These are phyloP conservation scores for Draba incana DNA, from an alignment of 345 rosid genomes.

Conservation along the genomic window DNA sequence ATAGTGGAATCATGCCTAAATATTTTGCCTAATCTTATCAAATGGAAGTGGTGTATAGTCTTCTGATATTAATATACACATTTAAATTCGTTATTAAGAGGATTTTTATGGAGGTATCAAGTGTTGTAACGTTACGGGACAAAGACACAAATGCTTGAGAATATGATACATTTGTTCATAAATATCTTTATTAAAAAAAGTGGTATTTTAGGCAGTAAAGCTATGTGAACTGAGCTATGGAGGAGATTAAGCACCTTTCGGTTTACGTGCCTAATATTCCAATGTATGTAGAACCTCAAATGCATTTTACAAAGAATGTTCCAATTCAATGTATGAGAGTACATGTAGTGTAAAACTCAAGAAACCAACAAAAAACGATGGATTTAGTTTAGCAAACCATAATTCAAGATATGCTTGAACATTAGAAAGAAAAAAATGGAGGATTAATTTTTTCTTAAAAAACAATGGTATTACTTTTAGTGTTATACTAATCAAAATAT, in stretches of 20 bases:
- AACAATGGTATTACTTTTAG: too few relatives aligned
- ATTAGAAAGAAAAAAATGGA: too few relatives aligned
- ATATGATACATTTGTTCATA: slow-evolving; percentile 21
- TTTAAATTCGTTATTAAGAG: background rate
- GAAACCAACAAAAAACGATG: background rate
- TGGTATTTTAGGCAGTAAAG: slow-evolving; percentile 33
- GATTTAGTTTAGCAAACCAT: background rate
- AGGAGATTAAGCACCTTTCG: slow-evolving; percentile 32
- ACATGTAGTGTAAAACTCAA: background rate
- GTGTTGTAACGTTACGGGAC: slow-evolving; percentile 33
- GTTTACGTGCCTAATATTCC: slow-evolving; percentile 41
- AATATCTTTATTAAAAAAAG: background rate
- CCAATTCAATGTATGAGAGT: slow-evolving; percentile 19
- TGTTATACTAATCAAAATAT: too few relatives aligned
- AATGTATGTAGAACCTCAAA: slow-evolving; percentile 22
- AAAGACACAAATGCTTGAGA: slow-evolving; percentile 33
- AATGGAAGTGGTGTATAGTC: slow-evolving; percentile 28
- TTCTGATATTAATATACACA: background rate
- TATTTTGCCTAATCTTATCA: slow-evolving; percentile 30
- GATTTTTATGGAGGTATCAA: slow-evolving; percentile 1
- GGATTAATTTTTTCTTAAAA: too few relatives aligned
- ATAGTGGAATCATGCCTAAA: slow-evolving; percentile 37
- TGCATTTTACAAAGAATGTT: slow-evolving; percentile 26
- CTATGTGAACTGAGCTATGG: slow-evolving; percentile 34
- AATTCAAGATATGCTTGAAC: background rate